Percentiles rank a stretch among this genome's conserved stretches.
Conservation (phyloP, 352 stramenopile genomes). For the Globisporangium sylvaticum region DNA sequence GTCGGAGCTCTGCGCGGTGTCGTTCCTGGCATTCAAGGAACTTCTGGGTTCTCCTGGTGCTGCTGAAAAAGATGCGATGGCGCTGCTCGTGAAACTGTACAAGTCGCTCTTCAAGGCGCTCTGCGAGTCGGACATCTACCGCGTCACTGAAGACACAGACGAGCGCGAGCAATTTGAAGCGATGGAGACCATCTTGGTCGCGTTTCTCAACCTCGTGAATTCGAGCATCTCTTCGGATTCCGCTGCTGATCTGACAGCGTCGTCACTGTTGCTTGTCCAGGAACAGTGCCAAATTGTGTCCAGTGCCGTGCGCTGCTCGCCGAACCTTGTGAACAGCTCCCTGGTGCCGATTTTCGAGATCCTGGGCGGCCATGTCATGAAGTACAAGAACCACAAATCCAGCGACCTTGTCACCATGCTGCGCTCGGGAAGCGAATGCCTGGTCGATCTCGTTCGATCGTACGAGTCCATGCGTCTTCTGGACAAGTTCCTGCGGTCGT, state of each 20-base stretch:
- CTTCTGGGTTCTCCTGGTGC: background rate
- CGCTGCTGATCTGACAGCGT: background rate
- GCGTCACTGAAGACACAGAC: conserved; percentile 82
- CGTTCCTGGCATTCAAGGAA: conserved; percentile 38
- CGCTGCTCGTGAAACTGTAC: conserved; percentile 45
- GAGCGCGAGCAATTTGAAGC: conserved; percentile 74
- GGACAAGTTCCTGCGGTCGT: conserved; percentile 47
- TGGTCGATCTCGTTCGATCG: conserved; percentile 60
- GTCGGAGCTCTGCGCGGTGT: conserved; percentile 72
- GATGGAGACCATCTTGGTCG: conserved; percentile 72
- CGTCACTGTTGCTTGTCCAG: conserved; percentile 11
- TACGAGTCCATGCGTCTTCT: conserved; percentile 86
- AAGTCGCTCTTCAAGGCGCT: conserved; percentile 63
- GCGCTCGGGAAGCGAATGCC: conserved; percentile 25
- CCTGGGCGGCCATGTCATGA: conserved; percentile 28
- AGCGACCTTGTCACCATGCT: background rate
- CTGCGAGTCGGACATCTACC: conserved; percentile 72
- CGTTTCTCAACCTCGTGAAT: conserved; percentile 34
- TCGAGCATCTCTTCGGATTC: background rate
- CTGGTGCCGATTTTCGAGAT: conserved; percentile 60
- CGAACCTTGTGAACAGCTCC: conserved; percentile 71
- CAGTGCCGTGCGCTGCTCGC: conserved; percentile 62
- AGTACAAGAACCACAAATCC: conserved; percentile 5
- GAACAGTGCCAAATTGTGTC: conserved; percentile 49
- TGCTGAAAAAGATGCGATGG: conserved; percentile 12